These are phyloP conservation scores for Strobilomyces echinocephalus DNA, from an alignment of 768 basidiomycete species.

Conservation along the genomic window DNA sequence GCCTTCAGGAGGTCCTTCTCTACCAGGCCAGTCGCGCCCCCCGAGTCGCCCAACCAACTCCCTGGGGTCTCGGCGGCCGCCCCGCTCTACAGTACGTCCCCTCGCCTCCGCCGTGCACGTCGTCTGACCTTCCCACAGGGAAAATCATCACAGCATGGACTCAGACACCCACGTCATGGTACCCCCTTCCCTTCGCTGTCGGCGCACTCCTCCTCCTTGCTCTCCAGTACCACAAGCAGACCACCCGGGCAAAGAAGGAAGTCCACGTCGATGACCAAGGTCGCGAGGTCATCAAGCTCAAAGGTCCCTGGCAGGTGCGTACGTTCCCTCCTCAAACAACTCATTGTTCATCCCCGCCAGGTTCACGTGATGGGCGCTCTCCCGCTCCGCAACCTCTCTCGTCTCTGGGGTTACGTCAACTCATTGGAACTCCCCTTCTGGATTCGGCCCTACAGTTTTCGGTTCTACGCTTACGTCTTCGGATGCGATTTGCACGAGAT, in stretches of 20 bases:
- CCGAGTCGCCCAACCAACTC: conserved; percentile 45
- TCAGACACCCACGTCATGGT: conserved; percentile 90
- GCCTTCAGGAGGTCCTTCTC: conserved; percentile 27
- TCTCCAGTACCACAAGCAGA: conserved; percentile 67
- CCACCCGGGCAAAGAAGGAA: conserved; percentile 46
- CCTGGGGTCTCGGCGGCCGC: conserved; percentile 32
- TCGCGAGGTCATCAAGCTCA: conserved; percentile 70
- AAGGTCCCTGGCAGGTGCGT: conserved; percentile 90
- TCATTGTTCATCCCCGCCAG: conserved; percentile 34
- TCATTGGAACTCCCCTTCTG: conserved; percentile 89
- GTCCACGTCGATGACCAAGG: conserved; percentile 82
- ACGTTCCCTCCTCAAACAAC: not conserved
- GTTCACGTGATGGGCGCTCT: conserved; percentile 96
- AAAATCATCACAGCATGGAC: conserved; percentile 75
- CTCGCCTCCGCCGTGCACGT: not conserved
- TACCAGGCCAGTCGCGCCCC: conserved; percentile 22
- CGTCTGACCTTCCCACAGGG: conserved; percentile 34
- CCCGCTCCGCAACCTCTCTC: conserved; percentile 91
- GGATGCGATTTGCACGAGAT: conserved; percentile 94
- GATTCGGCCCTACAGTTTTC: conserved; percentile 88
- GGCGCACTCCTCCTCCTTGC: conserved; percentile 83
- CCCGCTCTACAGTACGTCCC: conserved; percentile 45
- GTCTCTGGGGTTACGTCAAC: conserved; percentile 95
- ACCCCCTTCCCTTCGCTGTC: conserved; percentile 86
- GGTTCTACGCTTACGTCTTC: conserved; percentile 81